A percentile compares a stretch with the other conserved stretches of the same genome.
Evolutionary conservation across 2,329 filamentous ascomycete genomes (phyloP).

Genomic region (Nigrospora oryzae): DNA sequence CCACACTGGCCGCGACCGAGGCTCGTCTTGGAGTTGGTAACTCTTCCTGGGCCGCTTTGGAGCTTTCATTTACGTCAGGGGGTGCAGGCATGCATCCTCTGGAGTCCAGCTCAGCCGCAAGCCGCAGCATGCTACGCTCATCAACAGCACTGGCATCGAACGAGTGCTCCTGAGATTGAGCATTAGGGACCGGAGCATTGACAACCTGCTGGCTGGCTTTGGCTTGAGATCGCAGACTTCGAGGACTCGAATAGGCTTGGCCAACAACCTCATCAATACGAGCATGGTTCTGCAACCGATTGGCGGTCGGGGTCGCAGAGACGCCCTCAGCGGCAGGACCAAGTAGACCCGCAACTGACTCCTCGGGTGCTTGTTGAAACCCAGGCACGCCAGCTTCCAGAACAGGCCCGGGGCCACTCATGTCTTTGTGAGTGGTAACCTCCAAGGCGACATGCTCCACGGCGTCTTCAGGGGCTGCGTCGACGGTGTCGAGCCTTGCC

Average conservation of each 20-base stretch:
- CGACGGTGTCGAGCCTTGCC: no score
- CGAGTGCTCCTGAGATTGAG: constrained; percentile 10
- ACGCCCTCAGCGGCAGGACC: no score
- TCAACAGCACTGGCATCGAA: constrained; percentile 28
- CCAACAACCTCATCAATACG: no score
- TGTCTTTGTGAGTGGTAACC: no score
- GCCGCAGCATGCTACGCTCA: constrained; percentile 36
- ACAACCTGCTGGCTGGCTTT: background rate
- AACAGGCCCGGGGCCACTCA: no score
- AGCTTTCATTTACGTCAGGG: constrained; percentile 14
- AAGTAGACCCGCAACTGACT: no score
- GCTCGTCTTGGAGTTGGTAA: constrained; percentile 6
- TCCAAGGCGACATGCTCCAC: no score
- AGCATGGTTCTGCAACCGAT: no score
- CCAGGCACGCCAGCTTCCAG: no score
- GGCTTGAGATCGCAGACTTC: constrained; percentile 1
- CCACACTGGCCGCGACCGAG: constrained; percentile 13
- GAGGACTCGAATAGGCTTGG: constrained; percentile 7
- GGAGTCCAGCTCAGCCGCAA: constrained; percentile 42
- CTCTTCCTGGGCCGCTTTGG: constrained; percentile 12
- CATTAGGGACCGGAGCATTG: constrained; percentile 5
- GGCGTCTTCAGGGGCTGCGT: no score
- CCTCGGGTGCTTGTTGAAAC: no score
- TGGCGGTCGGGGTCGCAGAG: no score
- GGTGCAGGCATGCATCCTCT: constrained; percentile 22